These are phyloP conservation scores for Senna tora DNA, from an alignment of 306 rosid genomes.

Conservation along the genomic window DNA sequence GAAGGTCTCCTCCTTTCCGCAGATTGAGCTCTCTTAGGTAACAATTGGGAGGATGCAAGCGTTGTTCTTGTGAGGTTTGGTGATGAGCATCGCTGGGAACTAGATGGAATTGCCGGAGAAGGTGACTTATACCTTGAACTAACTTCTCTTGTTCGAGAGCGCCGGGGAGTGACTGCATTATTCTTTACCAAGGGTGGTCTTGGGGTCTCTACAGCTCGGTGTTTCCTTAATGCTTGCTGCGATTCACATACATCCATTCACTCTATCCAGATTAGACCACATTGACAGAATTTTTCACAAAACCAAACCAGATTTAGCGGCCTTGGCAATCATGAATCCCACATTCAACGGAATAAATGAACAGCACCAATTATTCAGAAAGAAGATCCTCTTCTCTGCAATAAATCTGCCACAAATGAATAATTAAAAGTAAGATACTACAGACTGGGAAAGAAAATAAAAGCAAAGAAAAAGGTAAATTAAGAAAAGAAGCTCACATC, in stretches of 20 bases:
- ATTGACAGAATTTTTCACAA: conserved; percentile 63
- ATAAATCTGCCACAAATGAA: conserved; percentile 71
- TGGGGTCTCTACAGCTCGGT: conserved; percentile 49
- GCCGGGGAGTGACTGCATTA: conserved; percentile 63
- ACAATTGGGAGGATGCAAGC: conserved; percentile 55
- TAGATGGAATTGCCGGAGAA: conserved; percentile 51
- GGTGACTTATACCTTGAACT: conserved; percentile 77
- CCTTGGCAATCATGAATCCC: conserved; percentile 48
- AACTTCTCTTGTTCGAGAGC: conserved; percentile 64
- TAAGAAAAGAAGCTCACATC: conserved; percentile 50
- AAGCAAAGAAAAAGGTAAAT: conserved; percentile 48
- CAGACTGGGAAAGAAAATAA: conserved; percentile 53
- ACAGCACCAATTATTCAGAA: conserved; percentile 49
- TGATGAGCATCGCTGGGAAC: conserved; percentile 69
- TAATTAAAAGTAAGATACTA: conserved; percentile 54
- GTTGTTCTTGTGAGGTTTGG: conserved; percentile 71
- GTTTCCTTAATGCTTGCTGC: conserved; percentile 65
- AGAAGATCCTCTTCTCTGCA: conserved; percentile 73
- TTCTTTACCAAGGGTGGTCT: conserved; percentile 74
- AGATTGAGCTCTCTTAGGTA: conserved; percentile 72
- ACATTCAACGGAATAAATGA: conserved; percentile 50
- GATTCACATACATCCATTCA: conserved; percentile 92
- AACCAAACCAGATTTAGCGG: conserved; percentile 46
- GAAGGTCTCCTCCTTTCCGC: conserved; percentile 84
- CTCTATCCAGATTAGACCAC: conserved; percentile 73